phyloP scores from a whole-genome alignment of 2,329 filamentous ascomycete genomes.

The Cercospora nicotianae region DNA sequence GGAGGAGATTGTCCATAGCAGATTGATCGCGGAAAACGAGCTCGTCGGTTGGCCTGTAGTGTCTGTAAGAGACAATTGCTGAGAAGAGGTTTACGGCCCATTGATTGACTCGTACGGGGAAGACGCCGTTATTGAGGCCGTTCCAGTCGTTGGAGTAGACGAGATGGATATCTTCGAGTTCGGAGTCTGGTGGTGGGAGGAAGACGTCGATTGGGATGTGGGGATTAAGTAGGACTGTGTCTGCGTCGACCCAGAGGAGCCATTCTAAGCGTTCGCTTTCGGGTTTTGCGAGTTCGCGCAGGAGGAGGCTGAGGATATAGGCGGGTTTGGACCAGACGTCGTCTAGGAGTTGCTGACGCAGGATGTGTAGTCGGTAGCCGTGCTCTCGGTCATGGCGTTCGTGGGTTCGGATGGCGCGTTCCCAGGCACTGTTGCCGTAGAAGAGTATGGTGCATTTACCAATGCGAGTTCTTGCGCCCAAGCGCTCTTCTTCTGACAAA shows the following conservation, averaged over 20 bases:
- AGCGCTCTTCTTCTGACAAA: slow-evolving; percentile 30
- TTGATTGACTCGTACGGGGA: slow-evolving; percentile 43
- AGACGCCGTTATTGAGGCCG: slow-evolving; percentile 48
- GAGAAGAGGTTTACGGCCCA: slow-evolving; percentile 45
- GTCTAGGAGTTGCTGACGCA: slow-evolving; percentile 45
- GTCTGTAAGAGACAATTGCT: slow-evolving; percentile 42
- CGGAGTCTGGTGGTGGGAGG: slow-evolving; percentile 38
- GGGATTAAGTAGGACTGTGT: slow-evolving; percentile 48
- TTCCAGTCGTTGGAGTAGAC: slow-evolving; percentile 44
- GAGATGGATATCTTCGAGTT: slow-evolving; percentile 41
- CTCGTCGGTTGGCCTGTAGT: slow-evolving; percentile 41
- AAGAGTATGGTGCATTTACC: slow-evolving; percentile 46
- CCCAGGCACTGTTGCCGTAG: slow-evolving; percentile 42
- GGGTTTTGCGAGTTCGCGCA: slow-evolving; percentile 43
- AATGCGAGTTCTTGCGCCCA: slow-evolving; percentile 38
- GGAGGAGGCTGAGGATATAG: slow-evolving; percentile 45
- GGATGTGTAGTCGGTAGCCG: slow-evolving; percentile 46
- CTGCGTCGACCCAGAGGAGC: slow-evolving; percentile 49
- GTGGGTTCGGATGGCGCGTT: slow-evolving; percentile 46
- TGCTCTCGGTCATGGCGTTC: slow-evolving; percentile 44
- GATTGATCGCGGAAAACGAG: slow-evolving; percentile 45
- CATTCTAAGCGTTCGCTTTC: slow-evolving; percentile 44
- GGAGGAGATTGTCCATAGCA: slow-evolving; percentile 44
- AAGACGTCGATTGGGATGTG: slow-evolving; percentile 45
- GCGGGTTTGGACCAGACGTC: slow-evolving; percentile 50